Conservation (phyloP, 352 stramenopile species). For the Pythium sp. region DNA sequence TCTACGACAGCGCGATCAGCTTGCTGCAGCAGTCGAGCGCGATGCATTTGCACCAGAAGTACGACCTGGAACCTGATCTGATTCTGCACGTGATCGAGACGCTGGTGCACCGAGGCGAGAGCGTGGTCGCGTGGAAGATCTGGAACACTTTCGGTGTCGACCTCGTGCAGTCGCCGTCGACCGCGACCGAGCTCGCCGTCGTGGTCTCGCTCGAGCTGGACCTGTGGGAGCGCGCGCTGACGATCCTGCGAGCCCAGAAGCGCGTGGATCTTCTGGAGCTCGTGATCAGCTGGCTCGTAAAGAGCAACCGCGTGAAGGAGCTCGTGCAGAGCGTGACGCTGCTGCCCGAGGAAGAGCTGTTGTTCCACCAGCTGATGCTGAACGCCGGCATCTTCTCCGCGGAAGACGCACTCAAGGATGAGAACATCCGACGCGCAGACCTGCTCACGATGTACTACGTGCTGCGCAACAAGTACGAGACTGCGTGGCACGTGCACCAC, state of each 20-base stretch:
- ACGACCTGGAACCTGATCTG: conserved; percentile 65
- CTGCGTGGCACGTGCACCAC: conserved; percentile 73
- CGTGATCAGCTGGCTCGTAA: conserved; percentile 73
- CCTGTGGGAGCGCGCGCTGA: conserved; percentile 70
- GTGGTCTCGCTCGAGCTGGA: conserved; percentile 75
- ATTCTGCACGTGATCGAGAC: conserved; percentile 80
- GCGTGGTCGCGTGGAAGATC: conserved; percentile 80
- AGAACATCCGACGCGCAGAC: conserved; percentile 70
- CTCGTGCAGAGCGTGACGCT: conserved; percentile 65
- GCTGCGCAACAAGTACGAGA: conserved; percentile 67
- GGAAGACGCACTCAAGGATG: conserved; percentile 60
- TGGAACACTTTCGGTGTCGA: conserved; percentile 79
- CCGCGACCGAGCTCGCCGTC: conserved; percentile 66
- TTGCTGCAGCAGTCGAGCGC: conserved; percentile 69
- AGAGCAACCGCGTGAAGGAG: conserved; percentile 70
- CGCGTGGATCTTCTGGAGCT: conserved; percentile 57
- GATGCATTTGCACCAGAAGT: conserved; percentile 71
- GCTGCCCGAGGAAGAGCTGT: conserved; percentile 42
- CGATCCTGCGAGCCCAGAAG: conserved; percentile 53
- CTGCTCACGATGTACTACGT: conserved; percentile 86
- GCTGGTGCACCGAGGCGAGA: conserved; percentile 70
- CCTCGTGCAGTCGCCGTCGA: conserved; percentile 36
- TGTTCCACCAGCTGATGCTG: conserved; percentile 78
- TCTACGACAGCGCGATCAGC: conserved; percentile 62
- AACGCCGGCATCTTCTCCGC: conserved; percentile 40